A percentile compares a stretch with the other conserved stretches of the same genome.
phyloP scores from a whole-genome alignment of 2,329 filamentous ascomycete genomes.

The Aspergillus sp. region DNA sequence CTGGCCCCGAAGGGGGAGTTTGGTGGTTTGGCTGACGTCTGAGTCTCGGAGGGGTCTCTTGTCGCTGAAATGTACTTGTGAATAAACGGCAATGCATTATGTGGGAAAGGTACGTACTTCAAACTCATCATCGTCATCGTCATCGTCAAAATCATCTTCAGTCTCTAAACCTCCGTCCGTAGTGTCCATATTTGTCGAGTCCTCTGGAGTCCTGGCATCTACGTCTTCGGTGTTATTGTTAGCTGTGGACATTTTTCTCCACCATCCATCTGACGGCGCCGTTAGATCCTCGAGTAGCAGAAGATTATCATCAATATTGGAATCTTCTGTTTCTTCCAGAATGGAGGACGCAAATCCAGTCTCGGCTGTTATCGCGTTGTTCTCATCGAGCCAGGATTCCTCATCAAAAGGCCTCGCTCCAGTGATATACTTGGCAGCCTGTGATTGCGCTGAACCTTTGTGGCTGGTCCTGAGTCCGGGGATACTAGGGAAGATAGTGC shows the following conservation, averaged over 20 bases:
- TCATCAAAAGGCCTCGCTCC: slow-evolving; percentile 58
- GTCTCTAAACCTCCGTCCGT: slow-evolving; percentile 26
- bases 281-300: slow-evolving; percentile 17
- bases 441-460: slow-evolving; percentile 49
- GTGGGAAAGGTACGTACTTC: slow-evolving; percentile 32
- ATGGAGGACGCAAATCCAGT: slow-evolving; percentile 28
- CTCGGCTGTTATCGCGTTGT: slow-evolving; percentile 20
- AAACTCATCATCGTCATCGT: slow-evolving; percentile 43
- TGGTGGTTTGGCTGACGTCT: slow-evolving; percentile 20
- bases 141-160: slow-evolving; percentile 34
- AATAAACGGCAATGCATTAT: background rate
- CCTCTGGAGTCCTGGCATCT: slow-evolving; percentile 2
- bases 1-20: slow-evolving; percentile 1
- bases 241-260: slow-evolving; percentile 33
- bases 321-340: slow-evolving; percentile 27
- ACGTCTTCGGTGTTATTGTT: background rate
- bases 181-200: slow-evolving; percentile 17
- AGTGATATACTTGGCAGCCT: slow-evolving; percentile 56
- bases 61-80: slow-evolving; percentile 29
- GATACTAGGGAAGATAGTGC: slow-evolving; percentile 58
- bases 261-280: slow-evolving; percentile 35
- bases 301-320: background rate
- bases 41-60: slow-evolving; percentile 38
- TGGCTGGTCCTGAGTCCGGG: slow-evolving; percentile 48
- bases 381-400: slow-evolving; percentile 45